Percentiles rank a stretch among this genome's conserved stretches.
Conservation (phyloP, 192 early-diverging fungal genomes). For the Spizellomyces sp. region DNA sequence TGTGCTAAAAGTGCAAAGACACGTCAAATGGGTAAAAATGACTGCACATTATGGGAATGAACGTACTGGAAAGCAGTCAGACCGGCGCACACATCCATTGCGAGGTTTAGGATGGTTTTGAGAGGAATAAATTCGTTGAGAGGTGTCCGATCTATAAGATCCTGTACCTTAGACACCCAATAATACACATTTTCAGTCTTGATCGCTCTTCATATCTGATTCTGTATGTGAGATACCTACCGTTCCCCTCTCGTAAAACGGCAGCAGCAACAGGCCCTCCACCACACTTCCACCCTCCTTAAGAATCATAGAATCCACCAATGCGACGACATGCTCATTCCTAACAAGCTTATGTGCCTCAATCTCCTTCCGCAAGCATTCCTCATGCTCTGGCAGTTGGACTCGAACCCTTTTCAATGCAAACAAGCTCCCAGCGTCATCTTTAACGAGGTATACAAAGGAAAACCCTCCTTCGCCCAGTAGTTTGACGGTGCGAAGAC, state of each 20-base stretch:
- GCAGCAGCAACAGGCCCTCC: constrained; percentile 49
- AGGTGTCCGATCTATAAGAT: constrained; percentile 48
- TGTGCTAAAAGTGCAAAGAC: constrained; percentile 18
- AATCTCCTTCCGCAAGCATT: constrained; percentile 46
- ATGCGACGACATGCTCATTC: constrained; percentile 37
- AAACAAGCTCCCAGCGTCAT: constrained; percentile 27
- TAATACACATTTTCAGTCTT: not conserved
- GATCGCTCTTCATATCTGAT: not conserved
- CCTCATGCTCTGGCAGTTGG: constrained; percentile 52
- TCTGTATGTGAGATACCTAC: constrained; percentile 14
- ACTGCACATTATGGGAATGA: not conserved
- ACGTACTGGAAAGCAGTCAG: constrained; percentile 52
- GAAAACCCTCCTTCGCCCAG: constrained; percentile 54
- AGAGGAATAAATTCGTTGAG: constrained; percentile 34
- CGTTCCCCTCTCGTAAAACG: constrained; percentile 45
- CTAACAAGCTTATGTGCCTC: constrained; percentile 40
- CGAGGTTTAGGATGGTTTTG: constrained; percentile 35
- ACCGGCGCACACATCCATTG: constrained; percentile 47
- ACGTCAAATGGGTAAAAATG: not conserved
- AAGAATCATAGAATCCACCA: constrained; percentile 43
- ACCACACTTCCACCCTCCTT: constrained; percentile 10
- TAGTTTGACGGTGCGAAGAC: constrained; percentile 26
- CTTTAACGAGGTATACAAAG: constrained; percentile 52
- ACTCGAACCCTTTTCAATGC: constrained; percentile 50
- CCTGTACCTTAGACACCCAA: constrained; percentile 36